Conservation (phyloP, 805 yeast genomes). For the Candida taoyuanica region DNA sequence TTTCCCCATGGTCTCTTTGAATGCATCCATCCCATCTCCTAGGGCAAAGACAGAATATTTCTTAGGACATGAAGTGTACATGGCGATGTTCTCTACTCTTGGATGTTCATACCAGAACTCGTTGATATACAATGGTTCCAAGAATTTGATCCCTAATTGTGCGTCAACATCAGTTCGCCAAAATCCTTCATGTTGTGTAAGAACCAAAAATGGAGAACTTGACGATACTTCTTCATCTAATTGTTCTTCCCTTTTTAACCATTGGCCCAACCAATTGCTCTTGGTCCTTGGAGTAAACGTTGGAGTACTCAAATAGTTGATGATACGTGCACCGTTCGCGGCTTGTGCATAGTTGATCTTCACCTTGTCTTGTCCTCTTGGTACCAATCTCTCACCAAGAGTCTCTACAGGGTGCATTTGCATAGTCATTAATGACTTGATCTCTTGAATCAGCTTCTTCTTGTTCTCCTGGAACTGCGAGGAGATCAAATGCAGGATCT, state of each 20-base stretch:
- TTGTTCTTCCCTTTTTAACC: not conserved
- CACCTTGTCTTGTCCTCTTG: not conserved
- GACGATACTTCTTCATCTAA: slow-evolving; percentile 1
- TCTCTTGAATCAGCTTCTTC: slow-evolving; percentile 18
- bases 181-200: slow-evolving; percentile 25
- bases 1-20: not conserved
- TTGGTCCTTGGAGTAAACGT: slow-evolving; percentile 26
- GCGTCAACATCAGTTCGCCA: slow-evolving; percentile 17
- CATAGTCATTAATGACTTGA: slow-evolving; percentile 12
- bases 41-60: slow-evolving; percentile 29
- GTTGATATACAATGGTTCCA: slow-evolving; percentile 35
- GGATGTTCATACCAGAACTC: slow-evolving; percentile 34
- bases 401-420: not conserved
- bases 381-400: slow-evolving; percentile 9
- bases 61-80: slow-evolving; percentile 38
- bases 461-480: slow-evolving; percentile 24
- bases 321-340: slow-evolving; percentile 31
- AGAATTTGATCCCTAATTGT: slow-evolving; percentile 32
- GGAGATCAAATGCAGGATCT: slow-evolving; percentile 19
- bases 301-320: slow-evolving; percentile 33
- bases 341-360: slow-evolving; percentile 12
- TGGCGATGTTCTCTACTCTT: slow-evolving; percentile 32
- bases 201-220: slow-evolving; percentile 21
- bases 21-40: not conserved
- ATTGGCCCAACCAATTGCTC: not conserved